Conservation (phyloP, 2,329 filamentous ascomycete species). For the Cladosporium sp. region DNA sequence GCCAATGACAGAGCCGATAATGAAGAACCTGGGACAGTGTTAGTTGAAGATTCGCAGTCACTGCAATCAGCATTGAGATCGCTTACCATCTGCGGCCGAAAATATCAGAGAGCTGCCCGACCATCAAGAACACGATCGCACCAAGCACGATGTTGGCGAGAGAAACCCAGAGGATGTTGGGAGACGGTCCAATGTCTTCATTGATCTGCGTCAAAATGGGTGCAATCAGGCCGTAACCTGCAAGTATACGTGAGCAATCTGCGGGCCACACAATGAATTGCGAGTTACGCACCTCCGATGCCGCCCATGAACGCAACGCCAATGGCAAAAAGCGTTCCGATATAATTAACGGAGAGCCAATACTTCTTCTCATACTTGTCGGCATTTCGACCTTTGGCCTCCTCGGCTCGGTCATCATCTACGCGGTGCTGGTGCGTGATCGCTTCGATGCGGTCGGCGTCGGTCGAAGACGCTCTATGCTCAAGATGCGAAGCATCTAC, state of each 20-base stretch:
- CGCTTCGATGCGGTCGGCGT: slow-evolving; percentile 15
- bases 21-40: slow-evolving; percentile 25
- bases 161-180: slow-evolving; percentile 34
- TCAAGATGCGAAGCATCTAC: background rate
- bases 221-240: slow-evolving; percentile 22
- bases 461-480: slow-evolving; percentile 1
- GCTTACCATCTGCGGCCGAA: slow-evolving; percentile 29
- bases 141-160: slow-evolving; percentile 31
- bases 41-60: too few relatives aligned
- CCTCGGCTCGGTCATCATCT: slow-evolving; percentile 20
- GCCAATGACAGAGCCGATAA: slow-evolving; percentile 29
- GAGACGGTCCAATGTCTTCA: slow-evolving; percentile 32
- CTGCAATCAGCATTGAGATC: too few relatives aligned
- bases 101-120: slow-evolving; percentile 34
- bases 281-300: slow-evolving; percentile 19
- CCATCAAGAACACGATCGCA: slow-evolving; percentile 33
- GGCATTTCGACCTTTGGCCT: slow-evolving; percentile 19
- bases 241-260: background rate
- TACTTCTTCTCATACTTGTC: slow-evolving; percentile 21
- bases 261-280: too few relatives aligned
- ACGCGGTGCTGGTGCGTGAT: slow-evolving; percentile 18
- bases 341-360: slow-evolving; percentile 22
- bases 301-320: slow-evolving; percentile 24
- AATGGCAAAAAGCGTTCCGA: slow-evolving; percentile 22
- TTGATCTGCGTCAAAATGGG: slow-evolving; percentile 28